Evolutionary conservation across 2,329 filamentous ascomycete genomes (phyloP).

Genomic region (Monilinia fructicola): DNA sequence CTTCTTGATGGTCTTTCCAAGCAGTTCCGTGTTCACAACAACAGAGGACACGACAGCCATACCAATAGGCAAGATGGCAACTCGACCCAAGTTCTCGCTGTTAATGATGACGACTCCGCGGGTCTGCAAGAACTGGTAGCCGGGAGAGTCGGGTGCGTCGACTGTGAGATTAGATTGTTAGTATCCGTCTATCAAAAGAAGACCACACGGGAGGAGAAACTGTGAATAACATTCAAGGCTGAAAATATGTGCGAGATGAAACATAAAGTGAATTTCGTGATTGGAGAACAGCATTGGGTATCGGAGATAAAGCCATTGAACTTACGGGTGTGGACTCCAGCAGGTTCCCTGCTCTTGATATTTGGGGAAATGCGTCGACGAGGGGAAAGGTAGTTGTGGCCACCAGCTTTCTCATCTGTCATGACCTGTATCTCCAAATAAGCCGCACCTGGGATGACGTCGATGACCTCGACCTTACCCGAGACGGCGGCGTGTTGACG

Average conservation of each 20-base stretch:
- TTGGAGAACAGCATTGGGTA: too few species aligned
- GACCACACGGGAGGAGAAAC: neutral
- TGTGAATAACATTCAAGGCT: neutral
- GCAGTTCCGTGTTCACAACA: slow-evolving; percentile 35
- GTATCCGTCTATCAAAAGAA: neutral
- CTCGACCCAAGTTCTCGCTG: slow-evolving; percentile 40
- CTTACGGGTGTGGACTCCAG: neutral
- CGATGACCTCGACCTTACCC: slow-evolving; percentile 43
- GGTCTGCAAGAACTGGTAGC: slow-evolving; percentile 46
- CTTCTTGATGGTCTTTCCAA: slow-evolving; percentile 39
- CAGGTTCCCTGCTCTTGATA: neutral
- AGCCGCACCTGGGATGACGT: slow-evolving; percentile 42
- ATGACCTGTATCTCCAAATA: slow-evolving; percentile 43
- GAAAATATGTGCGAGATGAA: neutral
- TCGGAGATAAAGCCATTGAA: neutral
- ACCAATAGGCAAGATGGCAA: slow-evolving; percentile 47
- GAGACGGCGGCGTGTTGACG: slow-evolving; percentile 45
- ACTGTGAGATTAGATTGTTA: neutral
- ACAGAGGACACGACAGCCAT: slow-evolving; percentile 49
- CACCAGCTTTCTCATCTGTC: slow-evolving; percentile 20
- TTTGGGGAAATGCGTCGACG: slow-evolving; percentile 25
- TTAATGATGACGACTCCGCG: slow-evolving; percentile 45
- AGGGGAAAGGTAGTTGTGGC: slow-evolving; percentile 8
- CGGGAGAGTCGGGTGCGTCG: slow-evolving; percentile 42
- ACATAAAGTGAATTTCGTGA: neutral